Percentiles rank a stretch among this genome's conserved stretches.
Evolutionary conservation across 2,329 filamentous ascomycete species (phyloP).

Genomic region (Seiridium cupressi): DNA sequence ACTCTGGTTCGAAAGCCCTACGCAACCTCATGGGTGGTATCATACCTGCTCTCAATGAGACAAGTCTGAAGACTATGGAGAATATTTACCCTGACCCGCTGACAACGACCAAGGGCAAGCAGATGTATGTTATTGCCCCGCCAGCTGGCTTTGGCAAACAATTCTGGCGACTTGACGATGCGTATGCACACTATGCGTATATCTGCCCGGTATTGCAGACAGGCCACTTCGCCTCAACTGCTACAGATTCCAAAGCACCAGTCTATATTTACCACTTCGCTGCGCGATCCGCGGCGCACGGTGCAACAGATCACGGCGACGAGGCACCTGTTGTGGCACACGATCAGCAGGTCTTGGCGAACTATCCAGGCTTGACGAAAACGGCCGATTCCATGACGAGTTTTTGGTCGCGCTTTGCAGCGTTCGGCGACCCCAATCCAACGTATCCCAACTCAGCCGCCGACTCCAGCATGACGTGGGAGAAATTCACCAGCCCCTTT

Average conservation of each 20-base stretch:
- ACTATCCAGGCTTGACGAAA: conserved; percentile 33
- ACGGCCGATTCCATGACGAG: conserved; percentile 41
- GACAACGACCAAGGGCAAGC: conserved; percentile 29
- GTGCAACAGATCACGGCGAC: conserved; percentile 46
- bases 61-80: conserved; percentile 55
- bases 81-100: conserved; percentile 60
- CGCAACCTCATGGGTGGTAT: conserved; percentile 59
- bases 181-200: conserved; percentile 65
- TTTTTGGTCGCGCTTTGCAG: conserved; percentile 38
- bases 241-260: conserved; percentile 16
- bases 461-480: conserved; percentile 33
- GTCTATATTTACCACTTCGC: conserved; percentile 62
- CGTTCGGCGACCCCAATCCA: conserved; percentile 25
- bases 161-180: conserved; percentile 56
- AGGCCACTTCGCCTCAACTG: conserved; percentile 41
- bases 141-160: conserved; percentile 45
- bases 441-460: conserved; percentile 11
- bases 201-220: conserved; percentile 63
- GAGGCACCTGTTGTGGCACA: conserved; percentile 42
- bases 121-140: conserved; percentile 37
- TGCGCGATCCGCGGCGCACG: conserved; percentile 34
- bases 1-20: conserved; percentile 51
- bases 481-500: conserved; percentile 41
- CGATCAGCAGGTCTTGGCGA: conserved; percentile 33
- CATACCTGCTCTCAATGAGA: conserved; percentile 52